Base-by-base conservation (phyloP, 2,329 filamentous ascomycete genomes). In the Fusarium hostae region DNA sequence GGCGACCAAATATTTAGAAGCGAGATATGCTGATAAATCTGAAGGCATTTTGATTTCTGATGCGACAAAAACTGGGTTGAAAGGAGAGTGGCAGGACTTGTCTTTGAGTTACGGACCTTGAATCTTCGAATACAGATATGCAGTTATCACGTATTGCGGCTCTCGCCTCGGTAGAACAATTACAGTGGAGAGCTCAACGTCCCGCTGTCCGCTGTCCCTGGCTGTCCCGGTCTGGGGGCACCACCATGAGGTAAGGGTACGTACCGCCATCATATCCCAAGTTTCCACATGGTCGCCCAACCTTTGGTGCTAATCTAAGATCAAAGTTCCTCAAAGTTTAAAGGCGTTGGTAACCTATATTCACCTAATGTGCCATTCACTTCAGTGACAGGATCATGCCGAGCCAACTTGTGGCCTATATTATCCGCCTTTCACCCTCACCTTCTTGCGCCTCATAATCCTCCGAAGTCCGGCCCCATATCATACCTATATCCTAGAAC, bases 21-120 rank as follows among this genome's bases (percentile, higher is more conserved):
- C 95, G 39, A 99, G 89, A 78, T 98, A 99, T 78, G 91, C 90
- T 64, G 94, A 91, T 72, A 98, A 87, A 74, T 89, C 86, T 67
- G 85, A 84, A 45, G 87, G 82, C 87, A 89, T 89, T 28, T 32
- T 72, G 50, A 58, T 22, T 43, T 24, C 32, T 55, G 30, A 43
- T 59, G 43, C 37, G 40, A 37, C 18, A 15, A 63, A 30, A n/a
- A 37, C 32, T 52, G n/a, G 15, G n/a, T 35, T 41, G 54, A 55
- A 65, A 45, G 22, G 26, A 24, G 59, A 43, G 40, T 48, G 52
- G 50, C 47, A 55, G 39, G 50, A 41, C 26, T 32, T 45, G 43
- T 35, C 24, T 59, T 56, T 58, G 63, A 58, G 59, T 59, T 66
- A 58, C 28, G 28, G 30, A 56, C 51, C 57, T 59, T 48, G 62